Evolutionary conservation across 148 eudicot genomes (phyloP).

Genomic region (Rhododendron kiyosumense): DNA sequence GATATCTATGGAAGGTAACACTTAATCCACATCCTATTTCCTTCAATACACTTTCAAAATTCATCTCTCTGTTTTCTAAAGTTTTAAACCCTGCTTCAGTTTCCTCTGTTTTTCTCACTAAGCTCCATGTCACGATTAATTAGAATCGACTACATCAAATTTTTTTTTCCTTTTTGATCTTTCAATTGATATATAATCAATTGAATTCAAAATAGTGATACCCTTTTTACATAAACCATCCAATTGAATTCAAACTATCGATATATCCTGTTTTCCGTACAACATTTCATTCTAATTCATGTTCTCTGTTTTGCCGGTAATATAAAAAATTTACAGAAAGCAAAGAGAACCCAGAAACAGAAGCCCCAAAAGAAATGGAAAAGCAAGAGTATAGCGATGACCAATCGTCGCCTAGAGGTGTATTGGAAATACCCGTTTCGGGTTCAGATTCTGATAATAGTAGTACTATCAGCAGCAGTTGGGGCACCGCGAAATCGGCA

Average conservation of each 20-base stretch:
- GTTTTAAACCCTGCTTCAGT: background rate
- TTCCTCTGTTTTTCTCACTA: background rate
- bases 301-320: background rate
- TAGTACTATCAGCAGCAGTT: conserved; percentile 24
- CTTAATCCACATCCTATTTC: background rate
- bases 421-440: conserved; percentile 44
- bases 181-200: background rate
- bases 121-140: background rate
- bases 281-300: background rate
- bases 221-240: background rate
- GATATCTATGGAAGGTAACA: conserved; percentile 34
- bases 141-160: background rate
- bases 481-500: conserved; percentile 18
- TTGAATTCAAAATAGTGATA: background rate
- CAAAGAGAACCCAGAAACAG: conserved; percentile 23
- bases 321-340: conserved; percentile 7
- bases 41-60: background rate
- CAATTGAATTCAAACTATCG: background rate
- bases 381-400: conserved; percentile 12
- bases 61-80: background rate
- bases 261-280: background rate
- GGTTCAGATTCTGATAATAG: conserved; percentile 36
- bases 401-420: conserved; percentile 66
- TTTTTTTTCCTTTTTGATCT: background rate
- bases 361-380: background rate